Evolutionary conservation across 2,329 filamentous ascomycete species (phyloP).

Genomic region (Aphanoascus verrucosus): DNA sequence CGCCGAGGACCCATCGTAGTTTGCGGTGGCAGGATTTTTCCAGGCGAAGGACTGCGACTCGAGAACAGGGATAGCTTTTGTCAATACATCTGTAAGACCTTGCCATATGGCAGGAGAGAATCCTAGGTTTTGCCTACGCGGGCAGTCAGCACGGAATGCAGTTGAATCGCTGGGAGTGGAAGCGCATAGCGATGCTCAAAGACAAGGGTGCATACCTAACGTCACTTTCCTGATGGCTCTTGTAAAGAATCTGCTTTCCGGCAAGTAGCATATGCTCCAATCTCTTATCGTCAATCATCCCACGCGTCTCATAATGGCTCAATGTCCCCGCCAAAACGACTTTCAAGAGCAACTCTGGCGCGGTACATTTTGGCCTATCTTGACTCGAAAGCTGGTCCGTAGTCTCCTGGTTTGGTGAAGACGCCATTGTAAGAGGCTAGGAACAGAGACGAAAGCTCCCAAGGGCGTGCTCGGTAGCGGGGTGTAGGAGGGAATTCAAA

Average conservation of each 20-base stretch:
- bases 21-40: constrained; percentile 45
- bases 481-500: too few relatives aligned
- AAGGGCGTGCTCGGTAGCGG: too few relatives aligned
- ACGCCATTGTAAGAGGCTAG: constrained; percentile 22
- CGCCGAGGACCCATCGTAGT: constrained; percentile 50
- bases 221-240: constrained; percentile 46
- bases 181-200: background rate
- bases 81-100: constrained; percentile 47
- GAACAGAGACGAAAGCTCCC: background rate
- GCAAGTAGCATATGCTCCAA: constrained; percentile 49
- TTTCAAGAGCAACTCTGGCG: constrained; percentile 40
- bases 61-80: constrained; percentile 50
- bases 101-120: constrained; percentile 49
- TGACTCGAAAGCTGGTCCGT: constrained; percentile 22
- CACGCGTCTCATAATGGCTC: constrained; percentile 51
- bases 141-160: background rate
- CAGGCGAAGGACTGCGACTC: constrained; percentile 52
- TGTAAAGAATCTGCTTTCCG: constrained; percentile 50
- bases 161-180: background rate
- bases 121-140: constrained; percentile 45
- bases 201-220: constrained; percentile 34
- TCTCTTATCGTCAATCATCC: constrained; percentile 49
- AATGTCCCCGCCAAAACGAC: constrained; percentile 39
- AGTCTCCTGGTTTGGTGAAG: constrained; percentile 8
- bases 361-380: constrained; percentile 32